These are phyloP conservation scores for Omphalotus olearius DNA, from an alignment of 1,284 basidiomycete genomes.

Conservation along the genomic window DNA sequence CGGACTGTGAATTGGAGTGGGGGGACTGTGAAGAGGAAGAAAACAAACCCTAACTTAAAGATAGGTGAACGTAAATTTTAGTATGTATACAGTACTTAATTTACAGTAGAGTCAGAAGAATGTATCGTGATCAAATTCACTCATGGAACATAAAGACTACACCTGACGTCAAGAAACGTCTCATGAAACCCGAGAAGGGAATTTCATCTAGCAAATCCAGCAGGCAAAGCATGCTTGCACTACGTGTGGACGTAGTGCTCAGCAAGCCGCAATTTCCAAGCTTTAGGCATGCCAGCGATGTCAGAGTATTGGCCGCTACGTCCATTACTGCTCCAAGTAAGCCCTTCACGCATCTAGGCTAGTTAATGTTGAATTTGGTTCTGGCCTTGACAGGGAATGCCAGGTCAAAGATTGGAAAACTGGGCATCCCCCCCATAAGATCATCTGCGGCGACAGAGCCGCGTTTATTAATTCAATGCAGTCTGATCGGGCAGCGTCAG, in stretches of 20 bases:
- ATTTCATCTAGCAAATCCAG: neutral
- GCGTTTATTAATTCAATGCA: neutral
- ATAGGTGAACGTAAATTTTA: too few relatives aligned
- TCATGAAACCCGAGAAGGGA: neutral
- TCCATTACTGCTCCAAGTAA: constrained; percentile 5
- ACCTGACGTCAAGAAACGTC: neutral
- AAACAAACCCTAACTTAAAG: too few relatives aligned
- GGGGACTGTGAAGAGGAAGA: too few relatives aligned
- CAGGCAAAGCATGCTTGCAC: neutral
- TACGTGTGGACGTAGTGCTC: neutral
- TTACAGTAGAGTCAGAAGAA: constrained; percentile 3
- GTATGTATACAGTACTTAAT: too few relatives aligned
- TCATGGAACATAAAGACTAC: neutral
- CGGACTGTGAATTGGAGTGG: too few relatives aligned
- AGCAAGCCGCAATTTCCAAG: neutral
- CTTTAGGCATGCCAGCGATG: constrained; percentile 1
- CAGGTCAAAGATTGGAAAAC: constrained; percentile 5
- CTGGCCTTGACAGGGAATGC: neutral
- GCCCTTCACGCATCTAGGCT: neutral
- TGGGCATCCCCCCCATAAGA: constrained; percentile 4
- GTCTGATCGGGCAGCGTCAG: too few relatives aligned
- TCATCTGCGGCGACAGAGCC: constrained; percentile 1
- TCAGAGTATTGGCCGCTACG: neutral
- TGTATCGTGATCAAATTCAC: neutral
- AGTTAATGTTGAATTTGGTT: too few relatives aligned